A percentile compares a stretch with the other conserved stretches of the same genome.
Conservation (phyloP, 305 asterid genomes). For the Solanum hybrid region DNA sequence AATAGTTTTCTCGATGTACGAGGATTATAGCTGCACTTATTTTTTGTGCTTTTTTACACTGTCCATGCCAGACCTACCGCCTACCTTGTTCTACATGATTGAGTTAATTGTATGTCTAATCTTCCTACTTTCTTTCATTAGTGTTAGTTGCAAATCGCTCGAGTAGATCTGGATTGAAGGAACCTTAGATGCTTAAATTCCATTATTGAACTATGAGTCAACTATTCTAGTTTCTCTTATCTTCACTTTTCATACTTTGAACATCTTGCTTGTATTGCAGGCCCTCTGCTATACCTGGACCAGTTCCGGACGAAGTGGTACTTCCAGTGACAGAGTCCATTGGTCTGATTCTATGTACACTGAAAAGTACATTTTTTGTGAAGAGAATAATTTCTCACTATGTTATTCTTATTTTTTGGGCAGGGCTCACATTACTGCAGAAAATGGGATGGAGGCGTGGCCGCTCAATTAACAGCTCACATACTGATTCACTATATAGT, state of each 20-base stretch:
- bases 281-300: constrained; percentile 93
- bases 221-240: not conserved
- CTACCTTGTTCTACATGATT: not conserved
- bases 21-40: not conserved
- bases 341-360: constrained; percentile 37
- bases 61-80: not conserved
- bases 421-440: constrained; percentile 74
- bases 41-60: not conserved
- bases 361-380: not conserved
- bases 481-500: constrained; percentile 53
- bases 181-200: not conserved
- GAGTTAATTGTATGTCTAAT: not conserved
- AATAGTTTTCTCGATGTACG: not conserved
- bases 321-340: constrained; percentile 73
- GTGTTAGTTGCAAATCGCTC: not conserved
- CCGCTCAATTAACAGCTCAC: constrained; percentile 65
- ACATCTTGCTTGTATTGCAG: constrained; percentile 23
- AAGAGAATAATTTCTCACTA: constrained; percentile 5
- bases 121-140: not conserved
- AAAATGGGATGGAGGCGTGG: constrained; percentile 99
- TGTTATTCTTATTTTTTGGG: constrained; percentile 12
- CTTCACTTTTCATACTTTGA: not conserved
- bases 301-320: constrained; percentile 81
- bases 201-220: not conserved
- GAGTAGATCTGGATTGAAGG: not conserved